phyloP scores from a whole-genome alignment of 257 asterid species.

The Solanum chiquidenum region DNA sequence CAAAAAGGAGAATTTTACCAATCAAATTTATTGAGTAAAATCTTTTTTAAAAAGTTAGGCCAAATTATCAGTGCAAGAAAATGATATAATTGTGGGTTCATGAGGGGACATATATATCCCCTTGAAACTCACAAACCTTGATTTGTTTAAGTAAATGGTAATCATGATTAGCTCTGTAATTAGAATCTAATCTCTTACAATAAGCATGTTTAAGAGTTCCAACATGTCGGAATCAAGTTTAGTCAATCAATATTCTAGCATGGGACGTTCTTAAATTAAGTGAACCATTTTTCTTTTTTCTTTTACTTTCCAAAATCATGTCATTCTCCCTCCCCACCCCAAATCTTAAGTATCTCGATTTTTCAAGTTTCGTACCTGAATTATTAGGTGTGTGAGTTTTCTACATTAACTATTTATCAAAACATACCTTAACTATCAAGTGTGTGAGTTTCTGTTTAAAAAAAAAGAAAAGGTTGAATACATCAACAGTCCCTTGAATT shows the following conservation, averaged over 20 bases:
- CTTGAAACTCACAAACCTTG: neutral
- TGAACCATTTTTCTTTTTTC: neutral
- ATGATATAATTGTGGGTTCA: constrained; percentile 1
- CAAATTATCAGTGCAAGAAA: neutral
- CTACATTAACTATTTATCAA: neutral
- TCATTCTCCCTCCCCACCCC: neutral
- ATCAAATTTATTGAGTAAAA: neutral
- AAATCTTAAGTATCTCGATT: too few relatives aligned
- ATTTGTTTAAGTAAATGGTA: constrained; percentile 2
- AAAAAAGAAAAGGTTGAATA: too few relatives aligned
- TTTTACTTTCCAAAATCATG: constrained; percentile 5
- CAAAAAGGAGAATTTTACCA: neutral
- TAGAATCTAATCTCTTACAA: constrained; percentile 27
- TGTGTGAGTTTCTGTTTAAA: neutral
- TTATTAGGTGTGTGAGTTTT: neutral
- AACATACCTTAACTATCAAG: neutral
- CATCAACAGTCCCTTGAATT: too few relatives aligned
- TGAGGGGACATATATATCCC: neutral
- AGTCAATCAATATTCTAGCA: neutral
- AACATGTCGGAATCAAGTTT: constrained; percentile 15
- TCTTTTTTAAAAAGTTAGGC: neutral
- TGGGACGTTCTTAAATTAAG: neutral
- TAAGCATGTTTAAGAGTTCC: constrained; percentile 30
- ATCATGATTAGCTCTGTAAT: constrained; percentile 19
- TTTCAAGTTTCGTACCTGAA: neutral